phyloP scores from a whole-genome alignment of 257 asterid species.

The Solanum clarkiae region DNA sequence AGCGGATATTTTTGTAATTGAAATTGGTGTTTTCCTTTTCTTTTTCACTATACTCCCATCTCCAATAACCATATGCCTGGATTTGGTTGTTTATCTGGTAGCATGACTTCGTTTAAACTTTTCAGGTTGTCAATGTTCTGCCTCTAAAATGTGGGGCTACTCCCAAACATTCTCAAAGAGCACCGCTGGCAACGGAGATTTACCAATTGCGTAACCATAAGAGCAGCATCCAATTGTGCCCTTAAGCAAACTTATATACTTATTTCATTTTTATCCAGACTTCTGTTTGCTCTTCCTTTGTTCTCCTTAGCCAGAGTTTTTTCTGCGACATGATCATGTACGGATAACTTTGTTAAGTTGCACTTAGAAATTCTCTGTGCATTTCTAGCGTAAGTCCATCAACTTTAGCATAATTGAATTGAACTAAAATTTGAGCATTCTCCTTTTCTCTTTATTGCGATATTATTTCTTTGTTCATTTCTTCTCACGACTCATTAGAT shows the following conservation, averaged over 20 bases:
- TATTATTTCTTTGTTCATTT: not conserved
- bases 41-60: not conserved
- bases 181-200: conserved; percentile 47
- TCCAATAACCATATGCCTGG: not conserved
- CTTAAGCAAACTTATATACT: not conserved
- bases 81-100: not conserved
- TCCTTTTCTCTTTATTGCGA: too few relatives aligned
- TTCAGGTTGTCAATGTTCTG: conserved; percentile 47
- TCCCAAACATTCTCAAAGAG: conserved; percentile 65
- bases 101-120: not conserved
- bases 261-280: not conserved
- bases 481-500: not conserved
- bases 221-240: not conserved
- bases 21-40: not conserved
- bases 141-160: conserved; percentile 48
- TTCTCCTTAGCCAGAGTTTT: not conserved
- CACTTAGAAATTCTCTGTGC: not conserved
- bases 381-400: not conserved
- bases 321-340: not conserved
- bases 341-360: not conserved
- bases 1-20: not conserved
- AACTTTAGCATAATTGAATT: not conserved
- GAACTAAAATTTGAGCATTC: not conserved
- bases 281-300: not conserved
- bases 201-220: conserved; percentile 39